Evolutionary conservation across 108 stramenopile genomes (phyloP).

Genomic region (Bacterosira constricta): DNA sequence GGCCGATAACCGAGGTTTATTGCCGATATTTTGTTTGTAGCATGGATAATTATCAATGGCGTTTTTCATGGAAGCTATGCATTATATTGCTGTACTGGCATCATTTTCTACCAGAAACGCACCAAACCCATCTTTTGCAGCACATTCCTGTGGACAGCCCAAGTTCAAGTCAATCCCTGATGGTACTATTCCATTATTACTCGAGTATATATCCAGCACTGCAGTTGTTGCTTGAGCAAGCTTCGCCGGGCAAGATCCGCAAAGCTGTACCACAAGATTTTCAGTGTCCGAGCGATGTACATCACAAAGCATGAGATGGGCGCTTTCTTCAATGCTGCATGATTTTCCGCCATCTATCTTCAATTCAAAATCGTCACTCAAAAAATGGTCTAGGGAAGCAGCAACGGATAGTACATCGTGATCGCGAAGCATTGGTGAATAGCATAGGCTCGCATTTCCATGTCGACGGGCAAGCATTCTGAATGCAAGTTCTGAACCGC

Average conservation of each 20-base stretch:
- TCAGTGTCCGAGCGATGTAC: conserved; percentile 20
- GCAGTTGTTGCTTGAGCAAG: conserved; percentile 46
- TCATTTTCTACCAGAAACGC: conserved; percentile 59
- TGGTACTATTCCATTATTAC: conserved; percentile 15
- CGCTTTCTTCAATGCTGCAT: conserved; percentile 25
- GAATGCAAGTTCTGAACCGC: conserved; percentile 64
- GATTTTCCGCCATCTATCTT: conserved; percentile 44
- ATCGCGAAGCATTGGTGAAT: conserved; percentile 67
- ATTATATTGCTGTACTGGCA: conserved; percentile 39
- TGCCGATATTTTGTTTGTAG: neutral
- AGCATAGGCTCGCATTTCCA: conserved; percentile 48
- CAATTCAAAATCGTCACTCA: conserved; percentile 26
- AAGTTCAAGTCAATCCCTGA: conserved; percentile 64
- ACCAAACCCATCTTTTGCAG: conserved; percentile 47
- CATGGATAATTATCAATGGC: conserved; percentile 37
- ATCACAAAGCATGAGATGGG: conserved; percentile 49
- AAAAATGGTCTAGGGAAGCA: neutral
- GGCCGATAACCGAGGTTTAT: conserved; percentile 47
- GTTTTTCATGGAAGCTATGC: conserved; percentile 49
- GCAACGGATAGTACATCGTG: conserved; percentile 47
- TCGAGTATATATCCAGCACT: conserved; percentile 37
- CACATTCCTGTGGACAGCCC: conserved; percentile 67
- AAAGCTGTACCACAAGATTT: conserved; percentile 56
- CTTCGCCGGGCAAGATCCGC: conserved; percentile 40
- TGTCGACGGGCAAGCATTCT: conserved; percentile 50